These are phyloP conservation scores for Cercospora sp. DNA, from an alignment of 2,329 filamentous ascomycete genomes.

Conservation along the genomic window DNA sequence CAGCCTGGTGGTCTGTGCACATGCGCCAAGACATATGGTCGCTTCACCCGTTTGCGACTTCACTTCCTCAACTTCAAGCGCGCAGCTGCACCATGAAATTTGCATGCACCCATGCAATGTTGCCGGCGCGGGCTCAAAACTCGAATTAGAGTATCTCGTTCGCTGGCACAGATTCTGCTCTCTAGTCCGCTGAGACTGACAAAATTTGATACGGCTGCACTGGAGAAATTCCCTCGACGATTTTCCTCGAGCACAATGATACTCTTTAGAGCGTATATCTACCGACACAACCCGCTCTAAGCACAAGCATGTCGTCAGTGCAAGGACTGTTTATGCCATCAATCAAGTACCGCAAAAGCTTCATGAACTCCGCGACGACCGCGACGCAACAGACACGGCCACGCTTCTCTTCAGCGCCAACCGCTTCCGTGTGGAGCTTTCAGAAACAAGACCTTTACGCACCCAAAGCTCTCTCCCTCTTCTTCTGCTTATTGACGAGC, in stretches of 20 bases:
- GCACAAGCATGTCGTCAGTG: neutral
- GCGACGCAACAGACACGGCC: neutral
- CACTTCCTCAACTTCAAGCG: neutral
- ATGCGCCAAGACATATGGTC: neutral
- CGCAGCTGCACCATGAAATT: neutral
- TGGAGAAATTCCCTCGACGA: neutral
- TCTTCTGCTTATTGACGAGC: neutral
- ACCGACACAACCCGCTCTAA: neutral
- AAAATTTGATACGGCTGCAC: neutral
- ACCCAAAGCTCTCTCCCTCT: neutral
- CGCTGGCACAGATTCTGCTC: neutral
- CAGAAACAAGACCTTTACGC: neutral
- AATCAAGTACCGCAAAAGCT: neutral
- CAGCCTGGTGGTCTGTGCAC: neutral
- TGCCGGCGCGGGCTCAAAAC: neutral
- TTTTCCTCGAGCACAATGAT: neutral
- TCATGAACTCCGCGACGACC: neutral
- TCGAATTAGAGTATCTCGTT: neutral
- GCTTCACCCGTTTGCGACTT: neutral
- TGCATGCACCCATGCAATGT: neutral
- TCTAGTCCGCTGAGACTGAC: neutral
- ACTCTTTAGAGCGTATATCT: neutral
- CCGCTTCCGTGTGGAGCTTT: neutral
- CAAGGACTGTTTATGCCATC: neutral
- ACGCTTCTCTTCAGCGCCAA: neutral